Evolutionary conservation across 257 asterid genomes (phyloP), one percentile per base, ranked within the genome.

Genomic region (Gentiana macrophylla): DNA sequence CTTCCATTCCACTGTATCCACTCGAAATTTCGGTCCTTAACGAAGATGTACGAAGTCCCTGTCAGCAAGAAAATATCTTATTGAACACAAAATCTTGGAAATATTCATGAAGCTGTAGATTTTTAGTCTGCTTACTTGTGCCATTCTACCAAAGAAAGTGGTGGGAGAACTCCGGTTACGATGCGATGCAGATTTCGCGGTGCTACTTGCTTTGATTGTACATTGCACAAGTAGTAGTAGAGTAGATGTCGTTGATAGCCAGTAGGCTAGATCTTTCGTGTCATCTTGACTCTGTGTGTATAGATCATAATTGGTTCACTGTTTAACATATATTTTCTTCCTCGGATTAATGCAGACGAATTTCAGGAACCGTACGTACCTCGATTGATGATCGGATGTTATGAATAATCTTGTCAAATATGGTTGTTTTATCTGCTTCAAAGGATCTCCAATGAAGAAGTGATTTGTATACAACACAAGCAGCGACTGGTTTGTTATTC

Each of bases 391-490:
- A 69, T 70, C 85, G 90, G 79, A 89, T 81, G 53, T 88, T 79
- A 55, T 89, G 95, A 67, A 85, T 78, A 61, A 89, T 83, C 78
- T 81, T 85, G 55, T 89, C 95, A 59, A 89, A 89, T 64, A 89
- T 81, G 50, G 58, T 78, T 41, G 94, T 85, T 73, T 83, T 89
- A 38, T 89, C 95, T 66, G 95, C 97, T 74, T 89, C 95, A 34
- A 89, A 86, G 56, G 92, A 79, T 78, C 97, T 85, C 95, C 97
- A 89, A 59, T 89, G 95, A 66, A 89, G 65, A 70, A 89, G 94
- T 49, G 84, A 67, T 74, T 80, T 81, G 77, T 79, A 85, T 35
- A 86, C 79, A 32, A 80, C 65, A 70, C 90, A 85, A 62, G 97
- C 94, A 76, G 95, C 90, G 62, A 79, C 73, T 32, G 97, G 91